phyloP scores from a whole-genome alignment of 2,329 filamentous ascomycete genomes.

The Paecilomyces sp. region DNA sequence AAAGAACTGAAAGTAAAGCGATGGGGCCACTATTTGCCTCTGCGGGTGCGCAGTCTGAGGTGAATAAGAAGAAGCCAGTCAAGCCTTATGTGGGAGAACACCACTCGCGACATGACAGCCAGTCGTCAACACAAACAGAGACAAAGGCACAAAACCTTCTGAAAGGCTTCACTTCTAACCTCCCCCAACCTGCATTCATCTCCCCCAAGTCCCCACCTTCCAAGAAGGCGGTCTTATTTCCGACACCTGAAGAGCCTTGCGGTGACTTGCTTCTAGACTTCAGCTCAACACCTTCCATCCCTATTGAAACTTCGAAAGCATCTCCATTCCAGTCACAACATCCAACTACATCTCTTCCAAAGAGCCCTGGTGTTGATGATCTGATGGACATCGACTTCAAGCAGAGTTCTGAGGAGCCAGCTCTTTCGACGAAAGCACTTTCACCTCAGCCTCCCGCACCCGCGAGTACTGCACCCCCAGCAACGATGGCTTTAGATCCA shows the following conservation, averaged over 20 bases:
- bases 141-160: neutral
- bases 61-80: neutral
- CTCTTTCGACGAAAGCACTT: neutral
- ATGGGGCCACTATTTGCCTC: neutral
- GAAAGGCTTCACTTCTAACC: conserved; percentile 11
- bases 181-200: conserved; percentile 11
- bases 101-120: neutral
- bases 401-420: neutral
- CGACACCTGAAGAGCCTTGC: neutral
- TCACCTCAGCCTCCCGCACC: neutral
- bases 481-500: neutral
- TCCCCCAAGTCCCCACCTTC: neutral
- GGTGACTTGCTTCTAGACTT: conserved; percentile 16
- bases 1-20: neutral
- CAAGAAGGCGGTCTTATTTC: neutral
- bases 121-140: neutral
- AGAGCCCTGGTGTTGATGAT: conserved; percentile 12
- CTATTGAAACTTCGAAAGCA: neutral
- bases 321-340: neutral
- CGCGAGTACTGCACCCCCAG: neutral
- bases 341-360: neutral
- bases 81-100: neutral
- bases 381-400: conserved; percentile 15
- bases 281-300: conserved; percentile 6
- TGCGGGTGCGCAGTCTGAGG: neutral